Evolutionary conservation across 345 rosid genomes (phyloP), one percentile per base, ranked within the genome.

Genomic region (Lumnitzera littorea): DNA sequence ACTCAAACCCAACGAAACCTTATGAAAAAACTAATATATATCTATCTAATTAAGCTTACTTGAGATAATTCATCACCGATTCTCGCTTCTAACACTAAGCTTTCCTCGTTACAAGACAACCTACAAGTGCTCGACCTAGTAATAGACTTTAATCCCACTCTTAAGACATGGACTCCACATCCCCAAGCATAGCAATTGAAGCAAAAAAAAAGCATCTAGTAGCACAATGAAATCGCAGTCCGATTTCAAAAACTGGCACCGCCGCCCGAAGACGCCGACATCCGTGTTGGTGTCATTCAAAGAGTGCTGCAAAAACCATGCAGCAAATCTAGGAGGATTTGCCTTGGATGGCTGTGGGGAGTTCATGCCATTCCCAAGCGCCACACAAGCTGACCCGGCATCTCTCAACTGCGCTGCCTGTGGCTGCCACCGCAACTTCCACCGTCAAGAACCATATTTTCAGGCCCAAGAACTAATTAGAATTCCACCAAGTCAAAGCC

Each of bases 361-460:
- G 51, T 64, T 64, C 67, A 55, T 64, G 67, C 67, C 67, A 24
- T 64, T 61, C 24, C 53, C 61, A 24, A 24, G 51, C 53, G 47
- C 67, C 41, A 47, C 55, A 24, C 14, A 24, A 54, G 15, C 56
- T 46, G 68, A 64, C 54, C 68, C 68, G 55, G 50, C 62, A 24
- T 56, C 55, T 3, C 43, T 64, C 10, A 64, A 56, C 41, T 64
- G 68, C 68, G 68, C 68, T 16, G 68, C 68, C 17, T 64, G 68
- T 14, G 68, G 68, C 48, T 64, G 68, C 62, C 68, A 64, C 62
- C 68, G 68, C 49, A 64, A 64, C 46, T 64, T 64, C 62, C 68
- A 64, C 62, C 68, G 68, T 61, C 68, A 56, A 15, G 68, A 64
- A 25, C 61, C 43, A 36, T 36, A 4, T 36, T 36, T 36, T 9